phyloP scores from a whole-genome alignment of 768 basidiomycete species.

The Myochromella boudieri region DNA sequence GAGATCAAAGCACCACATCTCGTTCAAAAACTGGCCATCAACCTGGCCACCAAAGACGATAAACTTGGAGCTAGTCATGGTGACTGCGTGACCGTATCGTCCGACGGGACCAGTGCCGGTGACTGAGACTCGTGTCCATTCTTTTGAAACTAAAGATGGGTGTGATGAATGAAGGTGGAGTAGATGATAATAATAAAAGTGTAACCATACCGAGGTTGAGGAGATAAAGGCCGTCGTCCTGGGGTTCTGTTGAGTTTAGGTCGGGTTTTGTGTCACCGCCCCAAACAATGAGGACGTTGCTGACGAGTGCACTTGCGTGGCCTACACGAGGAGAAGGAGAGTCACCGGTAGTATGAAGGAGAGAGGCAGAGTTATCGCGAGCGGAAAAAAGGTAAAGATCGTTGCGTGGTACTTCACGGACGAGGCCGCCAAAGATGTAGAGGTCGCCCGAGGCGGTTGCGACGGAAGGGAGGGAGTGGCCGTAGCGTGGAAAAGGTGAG shows the following conservation, averaged over 20 bases:
- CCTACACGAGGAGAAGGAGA: conserved; percentile 91
- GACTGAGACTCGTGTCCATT: conserved; percentile 90
- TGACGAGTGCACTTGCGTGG: conserved; percentile 93
- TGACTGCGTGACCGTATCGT: conserved; percentile 93
- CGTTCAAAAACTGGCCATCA: conserved; percentile 91
- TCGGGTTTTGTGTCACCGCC: conserved; percentile 95
- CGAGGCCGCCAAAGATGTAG: conserved; percentile 95
- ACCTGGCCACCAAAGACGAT: conserved; percentile 97
- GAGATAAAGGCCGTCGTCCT: conserved; percentile 92
- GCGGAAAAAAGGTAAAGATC: conserved; percentile 92
- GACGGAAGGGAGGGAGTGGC: conserved; percentile 83
- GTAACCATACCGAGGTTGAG: conserved; percentile 81
- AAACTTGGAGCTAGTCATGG: conserved; percentile 89
- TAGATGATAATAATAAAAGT: conserved; percentile 2
- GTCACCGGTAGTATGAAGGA: conserved; percentile 87
- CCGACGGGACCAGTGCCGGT: conserved; percentile 79
- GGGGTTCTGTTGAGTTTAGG: conserved; percentile 64
- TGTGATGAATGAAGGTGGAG: conserved; percentile 3
- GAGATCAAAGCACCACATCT: conserved; percentile 95
- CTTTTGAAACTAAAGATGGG: conserved; percentile 68
- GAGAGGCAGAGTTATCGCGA: conserved; percentile 72
- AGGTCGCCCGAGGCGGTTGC: conserved; percentile 84
- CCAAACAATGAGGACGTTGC: conserved; percentile 96
- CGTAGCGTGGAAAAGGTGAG: conserved; percentile 94
- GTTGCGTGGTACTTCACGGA: conserved; percentile 85